phyloP scores from a whole-genome alignment of 306 rosid species.

The Rosa lucieae region DNA sequence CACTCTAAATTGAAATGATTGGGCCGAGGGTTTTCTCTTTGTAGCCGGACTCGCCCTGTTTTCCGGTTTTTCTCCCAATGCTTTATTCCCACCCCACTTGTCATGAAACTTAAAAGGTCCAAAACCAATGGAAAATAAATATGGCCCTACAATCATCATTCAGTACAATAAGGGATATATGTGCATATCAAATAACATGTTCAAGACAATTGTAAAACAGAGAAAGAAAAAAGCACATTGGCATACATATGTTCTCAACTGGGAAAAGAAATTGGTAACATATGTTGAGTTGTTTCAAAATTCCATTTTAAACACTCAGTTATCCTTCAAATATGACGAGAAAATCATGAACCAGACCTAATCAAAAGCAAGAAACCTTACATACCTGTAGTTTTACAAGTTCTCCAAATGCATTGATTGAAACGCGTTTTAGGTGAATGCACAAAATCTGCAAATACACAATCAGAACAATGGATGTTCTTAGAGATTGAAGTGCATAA shows the following conservation, averaged over 20 bases:
- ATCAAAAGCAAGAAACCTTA: slow-evolving; percentile 20
- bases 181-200: not conserved
- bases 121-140: slow-evolving; percentile 72
- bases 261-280: not conserved
- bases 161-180: not conserved
- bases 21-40: slow-evolving; percentile 23
- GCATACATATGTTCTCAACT: not conserved
- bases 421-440: slow-evolving; percentile 78
- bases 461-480: slow-evolving; percentile 4
- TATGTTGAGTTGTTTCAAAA: not conserved
- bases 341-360: slow-evolving; percentile 22
- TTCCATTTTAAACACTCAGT: not conserved
- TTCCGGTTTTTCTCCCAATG: slow-evolving; percentile 35
- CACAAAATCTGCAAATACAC: slow-evolving; percentile 70
- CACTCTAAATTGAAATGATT: slow-evolving; percentile 32
- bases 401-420: slow-evolving; percentile 59
- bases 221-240: too few species aligned
- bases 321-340: not conserved
- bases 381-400: slow-evolving; percentile 66
- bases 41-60: slow-evolving; percentile 31
- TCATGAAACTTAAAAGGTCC: slow-evolving; percentile 66
- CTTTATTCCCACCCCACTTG: slow-evolving; percentile 55
- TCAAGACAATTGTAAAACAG: not conserved
- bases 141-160: slow-evolving; percentile 62
- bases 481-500: slow-evolving; percentile 1